Base-by-base conservation (phyloP, 164 flowering plant genomes). In the Magnolia officinalis region DNA sequence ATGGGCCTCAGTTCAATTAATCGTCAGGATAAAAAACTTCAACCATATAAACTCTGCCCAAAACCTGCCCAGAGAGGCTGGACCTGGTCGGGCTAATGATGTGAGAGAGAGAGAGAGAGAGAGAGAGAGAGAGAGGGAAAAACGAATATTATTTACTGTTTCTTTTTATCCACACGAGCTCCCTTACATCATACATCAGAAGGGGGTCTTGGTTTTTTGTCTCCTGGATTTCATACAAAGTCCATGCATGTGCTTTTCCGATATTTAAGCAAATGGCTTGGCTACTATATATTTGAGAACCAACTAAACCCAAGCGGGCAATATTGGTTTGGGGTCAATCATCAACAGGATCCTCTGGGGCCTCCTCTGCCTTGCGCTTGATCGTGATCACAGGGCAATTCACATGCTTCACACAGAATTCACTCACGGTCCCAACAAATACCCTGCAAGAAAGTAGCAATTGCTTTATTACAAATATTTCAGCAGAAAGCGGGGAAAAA, bases 391-490 rank as follows among this genome's bases (percentile, higher is more conserved):
- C 96, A 68, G 99, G 98, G 87, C 98, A 93, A 72, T 89, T 96
- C 8, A 91, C 95, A 87, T 96, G 99, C 89, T 93, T 96, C 79
- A 79, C 87, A 66, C 98, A 92, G 73, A 94, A 96, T 76, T 96
- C 97, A 75, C 98, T 96, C 81, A 96, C 99, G 16, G 98, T 94
- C 64, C 98, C 98, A 73, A 94, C 94, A 75, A 96, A 91, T 49
- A 96, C 97, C 95, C 98, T 96, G 89, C 79, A 82, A 71, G 52
- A 10, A 69, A n/a, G 58, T 49, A 16, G 58, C 55, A 55, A 55
- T 55, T 11, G 18, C 61, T 11, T 55, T 55, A 55, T 11, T 55
- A 9, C 61, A 2, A 55, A 37, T 37, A 37, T 37, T 37, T 37
- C 45, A 37, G 45, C 45, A 55, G 61, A 16, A 55, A 0, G 18